A percentile compares a stretch with the other conserved stretches of the same genome.
Evolutionary conservation across 2,329 filamentous ascomycete genomes (phyloP).

Genomic region (Alternaria arborescens): DNA sequence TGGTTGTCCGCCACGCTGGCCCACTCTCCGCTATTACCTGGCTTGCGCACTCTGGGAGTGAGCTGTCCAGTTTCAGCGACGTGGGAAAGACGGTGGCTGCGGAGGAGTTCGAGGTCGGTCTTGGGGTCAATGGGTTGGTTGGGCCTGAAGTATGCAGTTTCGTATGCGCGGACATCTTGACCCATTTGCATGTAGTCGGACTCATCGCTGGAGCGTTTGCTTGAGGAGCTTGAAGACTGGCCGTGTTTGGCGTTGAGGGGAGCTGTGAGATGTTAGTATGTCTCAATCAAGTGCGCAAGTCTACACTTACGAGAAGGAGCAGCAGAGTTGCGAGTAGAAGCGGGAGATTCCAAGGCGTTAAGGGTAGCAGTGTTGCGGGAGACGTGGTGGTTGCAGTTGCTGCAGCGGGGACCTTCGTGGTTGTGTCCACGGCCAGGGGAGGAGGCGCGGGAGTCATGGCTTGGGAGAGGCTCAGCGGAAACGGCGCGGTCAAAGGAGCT

Average conservation of each 20-base stretch:
- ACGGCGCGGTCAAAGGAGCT: slow-evolving; percentile 52
- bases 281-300: not conserved
- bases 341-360: slow-evolving; percentile 42
- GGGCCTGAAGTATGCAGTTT: slow-evolving; percentile 46
- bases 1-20: slow-evolving; percentile 46
- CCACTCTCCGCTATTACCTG: slow-evolving; percentile 51
- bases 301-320: slow-evolving; percentile 41
- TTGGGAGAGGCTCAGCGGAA: slow-evolving; percentile 47
- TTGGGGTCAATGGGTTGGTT: slow-evolving; percentile 43
- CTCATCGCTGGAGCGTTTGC: slow-evolving; percentile 46
- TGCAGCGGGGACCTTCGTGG: slow-evolving; percentile 43
- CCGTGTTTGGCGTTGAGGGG: slow-evolving; percentile 20
- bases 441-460: slow-evolving; percentile 42
- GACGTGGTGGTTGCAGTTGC: slow-evolving; percentile 40
- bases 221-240: slow-evolving; percentile 40
- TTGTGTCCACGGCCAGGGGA: slow-evolving; percentile 43
- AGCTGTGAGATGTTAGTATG: slow-evolving; percentile 28
- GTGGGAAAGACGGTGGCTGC: slow-evolving; percentile 59
- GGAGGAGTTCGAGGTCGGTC: slow-evolving; percentile 52
- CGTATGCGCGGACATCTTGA: slow-evolving; percentile 43
- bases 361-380: slow-evolving; percentile 43
- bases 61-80: slow-evolving; percentile 61
- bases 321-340: slow-evolving; percentile 20
- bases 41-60: slow-evolving; percentile 51
- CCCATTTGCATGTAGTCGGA: slow-evolving; percentile 45